Evolutionary conservation across 345 rosid species (phyloP).

Genomic region (Firmiana major): DNA sequence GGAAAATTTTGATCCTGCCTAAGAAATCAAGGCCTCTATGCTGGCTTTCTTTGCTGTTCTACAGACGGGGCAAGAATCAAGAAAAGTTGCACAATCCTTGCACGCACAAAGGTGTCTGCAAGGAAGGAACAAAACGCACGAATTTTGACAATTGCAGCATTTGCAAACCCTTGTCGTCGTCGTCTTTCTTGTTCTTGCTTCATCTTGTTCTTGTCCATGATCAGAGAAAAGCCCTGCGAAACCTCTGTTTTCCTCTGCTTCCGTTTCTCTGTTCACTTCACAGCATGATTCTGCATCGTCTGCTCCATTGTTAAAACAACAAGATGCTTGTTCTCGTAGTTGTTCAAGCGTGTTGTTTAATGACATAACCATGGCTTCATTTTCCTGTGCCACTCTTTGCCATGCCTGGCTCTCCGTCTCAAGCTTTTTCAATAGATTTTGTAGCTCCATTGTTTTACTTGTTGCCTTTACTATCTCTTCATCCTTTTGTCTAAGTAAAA

Average conservation of each 20-base stretch:
- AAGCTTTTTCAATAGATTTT: slow-evolving; percentile 42
- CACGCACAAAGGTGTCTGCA: slow-evolving; percentile 92
- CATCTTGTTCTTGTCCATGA: background rate
- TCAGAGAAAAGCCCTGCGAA: background rate
- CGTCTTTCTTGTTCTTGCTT: background rate
- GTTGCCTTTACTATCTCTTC: slow-evolving; percentile 52
- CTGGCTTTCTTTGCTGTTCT: slow-evolving; percentile 58
- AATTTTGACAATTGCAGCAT: slow-evolving; percentile 43
- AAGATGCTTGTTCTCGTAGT: slow-evolving; percentile 35
- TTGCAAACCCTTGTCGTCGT: slow-evolving; percentile 33
- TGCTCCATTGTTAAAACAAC: slow-evolving; percentile 29
- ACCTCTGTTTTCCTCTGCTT: slow-evolving; percentile 16
- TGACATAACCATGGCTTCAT: slow-evolving; percentile 47
- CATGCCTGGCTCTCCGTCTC: slow-evolving; percentile 58
- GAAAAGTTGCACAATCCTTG: slow-evolving; percentile 46
- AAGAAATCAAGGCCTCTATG: slow-evolving; percentile 60
- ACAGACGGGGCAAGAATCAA: slow-evolving; percentile 73
- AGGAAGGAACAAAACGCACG: slow-evolving; percentile 82
- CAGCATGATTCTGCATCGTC: slow-evolving; percentile 62
- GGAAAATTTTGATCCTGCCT: slow-evolving; percentile 26
- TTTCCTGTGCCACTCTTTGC: slow-evolving; percentile 58
- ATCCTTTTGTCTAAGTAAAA: slow-evolving; percentile 51
- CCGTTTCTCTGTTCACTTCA: slow-evolving; percentile 21
- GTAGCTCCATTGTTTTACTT: slow-evolving; percentile 51
- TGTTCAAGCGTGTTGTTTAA: slow-evolving; percentile 52